Evolutionary conservation across 352 stramenopile species (phyloP).

Genomic region (Thalassiosira hispida): DNA sequence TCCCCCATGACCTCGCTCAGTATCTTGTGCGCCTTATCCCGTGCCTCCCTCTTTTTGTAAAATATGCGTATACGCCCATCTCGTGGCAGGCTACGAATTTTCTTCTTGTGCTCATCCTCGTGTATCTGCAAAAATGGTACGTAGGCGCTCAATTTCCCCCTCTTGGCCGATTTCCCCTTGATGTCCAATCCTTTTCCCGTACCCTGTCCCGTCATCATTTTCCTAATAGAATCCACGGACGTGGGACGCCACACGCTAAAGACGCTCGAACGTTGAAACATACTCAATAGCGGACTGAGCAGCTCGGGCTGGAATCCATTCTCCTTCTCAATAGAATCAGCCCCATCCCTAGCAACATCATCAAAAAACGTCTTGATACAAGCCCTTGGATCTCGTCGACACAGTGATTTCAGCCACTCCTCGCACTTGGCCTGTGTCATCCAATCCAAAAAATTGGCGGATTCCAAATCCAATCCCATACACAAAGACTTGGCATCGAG

Average conservation of each 20-base stretch:
- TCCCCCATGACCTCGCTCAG: slow-evolving; percentile 54
- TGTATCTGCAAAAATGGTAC: slow-evolving; percentile 79
- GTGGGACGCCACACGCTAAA: slow-evolving; percentile 62
- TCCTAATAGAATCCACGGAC: slow-evolving; percentile 48
- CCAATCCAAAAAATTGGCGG: slow-evolving; percentile 49
- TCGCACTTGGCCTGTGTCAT: slow-evolving; percentile 30
- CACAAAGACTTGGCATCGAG: slow-evolving; percentile 31
- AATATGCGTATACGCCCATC: slow-evolving; percentile 59
- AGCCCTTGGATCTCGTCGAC: slow-evolving; percentile 52
- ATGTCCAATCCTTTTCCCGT: slow-evolving; percentile 79
- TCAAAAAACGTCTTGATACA: slow-evolving; percentile 68
- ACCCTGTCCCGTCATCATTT: slow-evolving; percentile 74
- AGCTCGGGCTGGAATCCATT: slow-evolving; percentile 42
- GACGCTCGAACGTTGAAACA: slow-evolving; percentile 51
- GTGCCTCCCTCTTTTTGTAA: slow-evolving; percentile 53
- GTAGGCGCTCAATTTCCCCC: slow-evolving; percentile 65
- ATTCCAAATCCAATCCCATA: slow-evolving; percentile 39
- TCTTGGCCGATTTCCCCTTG: slow-evolving; percentile 75
- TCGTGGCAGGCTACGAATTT: slow-evolving; percentile 44
- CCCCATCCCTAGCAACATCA: slow-evolving; percentile 56
- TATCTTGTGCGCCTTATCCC: slow-evolving; percentile 51
- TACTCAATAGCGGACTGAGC: slow-evolving; percentile 45
- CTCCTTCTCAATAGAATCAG: slow-evolving; percentile 42
- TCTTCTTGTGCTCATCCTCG: slow-evolving; percentile 58
- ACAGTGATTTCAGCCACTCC: slow-evolving; percentile 51